Evolutionary conservation across 78 protist genomes (phyloP).

Genomic region (Polysphondylium violaceum): DNA sequence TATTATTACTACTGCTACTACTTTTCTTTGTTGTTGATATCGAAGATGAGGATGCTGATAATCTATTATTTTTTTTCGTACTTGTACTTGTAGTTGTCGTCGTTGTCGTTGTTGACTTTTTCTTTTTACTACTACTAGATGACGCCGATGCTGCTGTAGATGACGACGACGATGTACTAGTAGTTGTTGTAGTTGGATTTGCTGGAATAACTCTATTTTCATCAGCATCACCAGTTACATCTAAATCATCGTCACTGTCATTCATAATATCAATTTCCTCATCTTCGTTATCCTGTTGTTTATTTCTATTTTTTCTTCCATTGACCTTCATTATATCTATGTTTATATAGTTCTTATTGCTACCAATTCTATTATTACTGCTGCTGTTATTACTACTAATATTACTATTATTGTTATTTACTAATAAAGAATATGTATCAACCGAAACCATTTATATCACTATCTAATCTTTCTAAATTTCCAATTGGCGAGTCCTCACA

Average conservation of each 20-base stretch:
- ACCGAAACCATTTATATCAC: too few relatives aligned
- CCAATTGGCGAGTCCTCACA: too few relatives aligned
- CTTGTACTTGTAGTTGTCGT: background rate
- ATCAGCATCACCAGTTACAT: background rate
- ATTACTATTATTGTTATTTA: background rate
- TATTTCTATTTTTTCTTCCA: background rate
- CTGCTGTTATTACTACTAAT: background rate
- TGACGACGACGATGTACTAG: background rate
- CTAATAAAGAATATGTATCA: too few relatives aligned
- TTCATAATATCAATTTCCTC: conserved; percentile 79
- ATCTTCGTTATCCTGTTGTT: conserved; percentile 35
- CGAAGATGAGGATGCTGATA: conserved; percentile 7
- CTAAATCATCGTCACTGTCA: conserved; percentile 51
- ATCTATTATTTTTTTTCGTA: background rate
- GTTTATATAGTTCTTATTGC: background rate
- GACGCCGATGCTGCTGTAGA: background rate
- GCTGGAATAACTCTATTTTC: background rate
- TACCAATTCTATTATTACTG: background rate
- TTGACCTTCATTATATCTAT: background rate
- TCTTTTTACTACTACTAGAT: background rate
- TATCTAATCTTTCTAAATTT: too few relatives aligned
- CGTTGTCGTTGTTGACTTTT: background rate
- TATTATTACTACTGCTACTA: background rate
- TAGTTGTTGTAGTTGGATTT: background rate
- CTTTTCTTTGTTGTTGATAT: conserved; percentile 14